A percentile compares a stretch with the other conserved stretches of the same genome.
These are phyloP conservation scores for Bipolaris gigantea DNA, from an alignment of 2,329 filamentous ascomycete genomes.

Conservation along the genomic window DNA sequence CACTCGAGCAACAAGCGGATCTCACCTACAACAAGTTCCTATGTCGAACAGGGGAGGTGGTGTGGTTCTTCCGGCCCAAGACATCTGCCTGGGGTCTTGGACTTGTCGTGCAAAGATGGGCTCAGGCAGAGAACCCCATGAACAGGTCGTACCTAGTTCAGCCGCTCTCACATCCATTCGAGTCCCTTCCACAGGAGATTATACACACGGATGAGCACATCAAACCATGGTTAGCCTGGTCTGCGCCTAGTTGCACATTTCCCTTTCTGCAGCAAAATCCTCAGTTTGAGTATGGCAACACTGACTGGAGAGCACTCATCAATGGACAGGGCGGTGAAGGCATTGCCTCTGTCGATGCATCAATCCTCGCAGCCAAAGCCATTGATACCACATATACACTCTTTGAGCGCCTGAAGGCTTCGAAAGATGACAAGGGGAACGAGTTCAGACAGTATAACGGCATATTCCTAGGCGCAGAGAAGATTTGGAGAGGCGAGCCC, in stretches of 20 bases:
- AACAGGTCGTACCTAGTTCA: conserved; percentile 50
- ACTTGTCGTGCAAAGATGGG: conserved; percentile 53
- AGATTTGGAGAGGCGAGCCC: conserved; percentile 62
- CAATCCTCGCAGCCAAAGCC: conserved; percentile 59
- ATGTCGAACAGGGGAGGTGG: conserved; percentile 58
- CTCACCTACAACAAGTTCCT: conserved; percentile 52
- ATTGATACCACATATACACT: conserved; percentile 60
- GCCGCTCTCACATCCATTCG: conserved; percentile 53
- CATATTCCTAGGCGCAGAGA: conserved; percentile 61
- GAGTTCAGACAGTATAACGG: conserved; percentile 56
- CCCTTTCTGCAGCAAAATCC: conserved; percentile 47
- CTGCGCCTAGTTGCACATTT: conserved; percentile 56
- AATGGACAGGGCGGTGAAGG: conserved; percentile 51
- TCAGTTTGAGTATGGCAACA: conserved; percentile 50
- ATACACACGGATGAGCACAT: conserved; percentile 51
- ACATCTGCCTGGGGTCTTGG: conserved; percentile 57
- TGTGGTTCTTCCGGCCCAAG: conserved; percentile 57
- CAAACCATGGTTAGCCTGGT: conserved; percentile 63
- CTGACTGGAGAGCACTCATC: conserved; percentile 55
- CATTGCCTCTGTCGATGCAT: conserved; percentile 59
- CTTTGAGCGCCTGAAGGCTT: conserved; percentile 51
- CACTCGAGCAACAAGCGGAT: conserved; percentile 55
- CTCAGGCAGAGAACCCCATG: conserved; percentile 33
- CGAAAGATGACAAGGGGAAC: conserved; percentile 38
- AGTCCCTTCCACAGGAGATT: conserved; percentile 45